Evolutionary conservation across 192 early-diverging fungal species (phyloP), one percentile per base, ranked within the genome.

Genomic region (Mortierella claussenii): DNA sequence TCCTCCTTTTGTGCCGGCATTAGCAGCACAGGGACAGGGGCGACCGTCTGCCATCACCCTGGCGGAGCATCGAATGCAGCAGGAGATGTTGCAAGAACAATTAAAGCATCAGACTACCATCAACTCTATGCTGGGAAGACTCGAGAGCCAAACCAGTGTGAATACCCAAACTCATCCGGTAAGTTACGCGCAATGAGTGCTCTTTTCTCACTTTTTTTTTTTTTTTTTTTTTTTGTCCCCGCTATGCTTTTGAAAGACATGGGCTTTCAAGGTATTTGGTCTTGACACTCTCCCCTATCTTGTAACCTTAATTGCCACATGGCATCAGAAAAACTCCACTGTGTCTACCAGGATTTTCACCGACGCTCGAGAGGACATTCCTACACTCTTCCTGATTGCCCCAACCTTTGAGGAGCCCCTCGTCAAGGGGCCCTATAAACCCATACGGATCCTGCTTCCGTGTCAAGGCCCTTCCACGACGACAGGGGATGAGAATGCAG

Each of bases 331-430:
- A 15, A 50, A 26, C 24, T 28, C 49, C 2, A 50, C 49, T 23
- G 37, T 40, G 7, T 40, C 37, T 10, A 50, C 23, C 31, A 44
- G 43, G 56, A 58, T 5, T 11, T 58, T 58, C 24, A 13, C 24
- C 18, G 56, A 58, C n/a, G 44, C 56, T 46, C 28, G 21, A 46
- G 56, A 58, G 15, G 56, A 58, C n/a, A 21, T 36, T 24, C 56
- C 56, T 4, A 6, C 42, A 18, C 43, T 58, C 27, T 45, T 58
- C 43, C 31, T 58, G 23, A 58, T 58, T 21, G 56, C 56, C 4
- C 56, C 56, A 4, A 58, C 43, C 2, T 24, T 58, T 6, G 56
- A 58, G 4, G 56, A 58, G 43, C 56, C 56, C 1, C 24, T 58
- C 28, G 27, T 58, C 6, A 44, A 31, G 17, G 56, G 56, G 30